Percentiles rank a stretch among this genome's conserved stretches.
Evolutionary conservation across 371 early-diverging fungal genomes (phyloP).

Genomic region (Rhizopus sp.): DNA sequence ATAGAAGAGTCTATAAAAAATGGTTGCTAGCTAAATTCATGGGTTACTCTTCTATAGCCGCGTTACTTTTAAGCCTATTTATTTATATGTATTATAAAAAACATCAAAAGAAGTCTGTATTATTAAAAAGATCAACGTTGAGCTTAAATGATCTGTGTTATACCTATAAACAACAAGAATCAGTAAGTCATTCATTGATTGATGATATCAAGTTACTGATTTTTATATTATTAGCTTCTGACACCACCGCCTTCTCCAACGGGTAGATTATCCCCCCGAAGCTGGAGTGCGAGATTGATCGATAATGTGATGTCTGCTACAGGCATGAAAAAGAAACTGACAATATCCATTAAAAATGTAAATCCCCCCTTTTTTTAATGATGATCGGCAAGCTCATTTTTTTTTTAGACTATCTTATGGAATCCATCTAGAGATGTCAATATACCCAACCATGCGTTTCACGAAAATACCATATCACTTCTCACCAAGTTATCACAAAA

Average conservation of each 20-base stretch:
- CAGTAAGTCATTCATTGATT: neutral
- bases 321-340: slow-evolving; percentile 27
- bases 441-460: slow-evolving; percentile 49
- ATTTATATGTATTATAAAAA: neutral
- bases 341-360: slow-evolving; percentile 51
- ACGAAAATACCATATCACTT: slow-evolving; percentile 33
- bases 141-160: neutral
- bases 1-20: neutral
- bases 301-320: slow-evolving; percentile 30
- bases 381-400: neutral
- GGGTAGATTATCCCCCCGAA: slow-evolving; percentile 6
- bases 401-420: slow-evolving; percentile 45
- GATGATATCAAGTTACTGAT: neutral
- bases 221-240: neutral
- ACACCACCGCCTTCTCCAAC: slow-evolving; percentile 22
- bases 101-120: neutral
- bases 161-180: too few relatives aligned
- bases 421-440: slow-evolving; percentile 51
- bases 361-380: neutral
- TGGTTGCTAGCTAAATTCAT: neutral
- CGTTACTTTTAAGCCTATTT: neutral
- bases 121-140: neutral
- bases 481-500: slow-evolving; percentile 28
- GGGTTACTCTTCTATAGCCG: neutral
- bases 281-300: slow-evolving; percentile 36